These are phyloP conservation scores for Sporothrix euskadiensis DNA, from an alignment of 2,329 filamentous ascomycete genomes.

Conservation along the genomic window DNA sequence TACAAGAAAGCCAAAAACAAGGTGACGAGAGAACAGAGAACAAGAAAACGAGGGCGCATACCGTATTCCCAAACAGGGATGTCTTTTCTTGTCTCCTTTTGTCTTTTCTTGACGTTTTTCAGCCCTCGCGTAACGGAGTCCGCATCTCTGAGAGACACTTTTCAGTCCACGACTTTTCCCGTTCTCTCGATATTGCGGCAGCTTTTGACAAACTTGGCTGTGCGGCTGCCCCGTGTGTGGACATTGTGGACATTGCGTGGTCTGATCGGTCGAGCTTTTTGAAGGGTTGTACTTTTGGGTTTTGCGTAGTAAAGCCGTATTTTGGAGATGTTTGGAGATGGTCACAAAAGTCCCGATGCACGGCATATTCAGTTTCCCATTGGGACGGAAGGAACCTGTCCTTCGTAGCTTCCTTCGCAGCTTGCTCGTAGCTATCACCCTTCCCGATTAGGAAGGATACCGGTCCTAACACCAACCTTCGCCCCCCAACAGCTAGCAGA, in stretches of 20 bases:
- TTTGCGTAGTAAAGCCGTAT: neutral
- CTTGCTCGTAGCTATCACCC: neutral
- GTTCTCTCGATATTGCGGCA: neutral
- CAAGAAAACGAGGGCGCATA: neutral
- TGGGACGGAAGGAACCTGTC: neutral
- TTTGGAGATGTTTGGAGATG: constrained; percentile 17
- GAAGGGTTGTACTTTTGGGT: neutral
- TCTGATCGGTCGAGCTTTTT: neutral
- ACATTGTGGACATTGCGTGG: neutral
- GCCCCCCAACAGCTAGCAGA: neutral
- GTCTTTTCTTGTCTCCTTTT: neutral
- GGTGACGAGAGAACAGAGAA: neutral
- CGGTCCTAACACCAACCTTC: neutral
- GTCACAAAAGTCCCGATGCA: neutral
- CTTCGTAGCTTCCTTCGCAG: constrained; percentile 12
- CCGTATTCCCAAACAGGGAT: neutral
- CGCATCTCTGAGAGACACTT: neutral
- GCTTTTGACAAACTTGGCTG: neutral
- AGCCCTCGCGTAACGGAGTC: constrained; percentile 7
- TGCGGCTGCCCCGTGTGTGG: neutral
- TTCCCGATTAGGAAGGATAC: constrained; percentile 24
- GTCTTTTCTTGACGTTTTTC: neutral
- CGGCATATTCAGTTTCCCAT: neutral
- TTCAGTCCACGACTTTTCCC: no score
- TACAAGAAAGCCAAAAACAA: neutral